These are phyloP conservation scores for Colletotrichum agaves DNA, from an alignment of 2,329 filamentous ascomycete genomes.

Conservation along the genomic window DNA sequence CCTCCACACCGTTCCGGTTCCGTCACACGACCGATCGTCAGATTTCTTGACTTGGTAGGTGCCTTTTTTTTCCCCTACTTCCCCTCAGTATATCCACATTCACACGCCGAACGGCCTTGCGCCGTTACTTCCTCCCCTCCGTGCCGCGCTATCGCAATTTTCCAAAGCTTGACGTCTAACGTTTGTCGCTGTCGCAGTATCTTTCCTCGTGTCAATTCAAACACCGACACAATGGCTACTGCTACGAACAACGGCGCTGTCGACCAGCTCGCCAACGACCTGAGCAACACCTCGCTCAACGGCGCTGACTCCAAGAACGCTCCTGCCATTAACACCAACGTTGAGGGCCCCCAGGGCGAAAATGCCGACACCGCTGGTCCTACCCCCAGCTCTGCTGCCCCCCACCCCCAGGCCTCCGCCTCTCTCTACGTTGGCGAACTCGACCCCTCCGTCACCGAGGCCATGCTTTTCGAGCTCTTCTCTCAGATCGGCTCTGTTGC, in stretches of 20 bases:
- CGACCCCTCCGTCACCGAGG: constrained; percentile 96
- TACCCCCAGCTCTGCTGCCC: constrained; percentile 78
- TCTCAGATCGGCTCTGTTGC: constrained; percentile 98
- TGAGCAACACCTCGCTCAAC: constrained; percentile 77
- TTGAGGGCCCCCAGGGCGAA: constrained; percentile 64
- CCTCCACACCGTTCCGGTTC: constrained; percentile 21
- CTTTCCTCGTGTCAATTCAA: constrained; percentile 37
- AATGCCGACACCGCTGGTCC: constrained; percentile 73
- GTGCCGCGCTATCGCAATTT: not conserved
- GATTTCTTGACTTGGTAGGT: constrained; percentile 36
- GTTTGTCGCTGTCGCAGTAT: constrained; percentile 24
- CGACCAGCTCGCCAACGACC: constrained; percentile 85
- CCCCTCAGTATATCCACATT: constrained; percentile 6
- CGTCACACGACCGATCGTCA: constrained; percentile 31
- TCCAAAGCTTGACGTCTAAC: not conserved
- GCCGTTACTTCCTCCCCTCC: not conserved
- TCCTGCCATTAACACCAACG: constrained; percentile 78
- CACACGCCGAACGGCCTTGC: not conserved
- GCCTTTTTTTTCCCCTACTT: constrained; percentile 4
- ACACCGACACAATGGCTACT: constrained; percentile 66
- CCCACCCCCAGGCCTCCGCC: constrained; percentile 89
- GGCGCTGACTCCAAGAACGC: constrained; percentile 73
- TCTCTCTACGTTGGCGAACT: constrained; percentile 99
- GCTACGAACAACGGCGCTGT: constrained; percentile 69
- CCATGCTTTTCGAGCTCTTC: constrained; percentile 99